Conservation (phyloP, 2,329 filamentous ascomycete species). For the Hypoxylon sp. region DNA sequence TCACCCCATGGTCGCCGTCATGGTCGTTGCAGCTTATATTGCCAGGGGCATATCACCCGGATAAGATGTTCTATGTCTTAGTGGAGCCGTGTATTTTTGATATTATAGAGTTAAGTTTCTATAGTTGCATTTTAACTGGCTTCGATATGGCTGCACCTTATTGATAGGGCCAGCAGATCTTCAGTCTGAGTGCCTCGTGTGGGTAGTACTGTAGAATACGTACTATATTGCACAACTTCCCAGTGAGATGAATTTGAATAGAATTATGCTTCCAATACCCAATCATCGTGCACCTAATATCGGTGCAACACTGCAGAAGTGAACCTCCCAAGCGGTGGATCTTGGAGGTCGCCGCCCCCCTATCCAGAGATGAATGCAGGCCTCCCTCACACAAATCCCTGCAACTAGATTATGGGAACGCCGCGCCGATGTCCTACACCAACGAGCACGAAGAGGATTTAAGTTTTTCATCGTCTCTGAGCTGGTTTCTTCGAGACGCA, state of each 20-base stretch:
- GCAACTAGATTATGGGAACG: neutral
- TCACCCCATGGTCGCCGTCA: constrained; percentile 84
- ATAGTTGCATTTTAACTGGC: too few species aligned
- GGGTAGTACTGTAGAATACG: too few species aligned
- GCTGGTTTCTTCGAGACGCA: neutral
- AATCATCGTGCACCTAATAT: too few species aligned
- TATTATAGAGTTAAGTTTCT: neutral
- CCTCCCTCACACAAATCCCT: neutral
- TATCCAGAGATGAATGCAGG: neutral
- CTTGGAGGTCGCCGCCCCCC: neutral
- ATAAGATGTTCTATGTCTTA: neutral
- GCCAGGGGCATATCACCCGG: constrained; percentile 63
- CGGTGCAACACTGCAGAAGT: too few species aligned
- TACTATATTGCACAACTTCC: too few species aligned
- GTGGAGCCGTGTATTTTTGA: neutral
- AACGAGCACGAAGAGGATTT: too few species aligned
- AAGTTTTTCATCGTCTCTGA: neutral
- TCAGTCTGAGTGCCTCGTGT: too few species aligned
- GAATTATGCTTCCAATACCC: too few species aligned
- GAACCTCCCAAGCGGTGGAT: neutral
- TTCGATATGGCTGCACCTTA: too few species aligned
- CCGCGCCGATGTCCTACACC: too few species aligned
- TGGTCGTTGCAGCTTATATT: constrained; percentile 77
- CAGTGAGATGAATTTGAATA: too few species aligned
- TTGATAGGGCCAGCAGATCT: too few species aligned